Conservation (phyloP, 768 basidiomycete species). For the Tricholoma sp. region DNA sequence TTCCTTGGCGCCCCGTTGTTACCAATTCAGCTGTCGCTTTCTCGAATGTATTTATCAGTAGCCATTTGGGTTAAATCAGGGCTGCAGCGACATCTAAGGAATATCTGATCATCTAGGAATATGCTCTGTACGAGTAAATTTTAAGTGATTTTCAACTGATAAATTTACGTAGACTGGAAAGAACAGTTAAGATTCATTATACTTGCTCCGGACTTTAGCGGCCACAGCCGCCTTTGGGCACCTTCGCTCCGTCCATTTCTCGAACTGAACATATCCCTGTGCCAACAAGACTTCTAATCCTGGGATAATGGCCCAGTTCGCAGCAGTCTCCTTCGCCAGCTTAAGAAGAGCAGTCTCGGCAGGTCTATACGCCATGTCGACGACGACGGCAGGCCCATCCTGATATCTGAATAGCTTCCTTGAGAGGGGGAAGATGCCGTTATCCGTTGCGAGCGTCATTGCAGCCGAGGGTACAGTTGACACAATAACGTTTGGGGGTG, state of each 20-base stretch:
- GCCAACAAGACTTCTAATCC: slow-evolving; percentile 84
- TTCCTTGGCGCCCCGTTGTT: background rate
- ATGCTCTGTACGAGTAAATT: too few relatives aligned
- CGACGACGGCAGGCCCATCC: slow-evolving; percentile 54
- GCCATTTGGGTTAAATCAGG: background rate
- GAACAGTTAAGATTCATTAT: slow-evolving; percentile 16
- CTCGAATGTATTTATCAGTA: background rate
- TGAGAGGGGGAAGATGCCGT: slow-evolving; percentile 46
- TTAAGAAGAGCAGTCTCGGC: slow-evolving; percentile 74
- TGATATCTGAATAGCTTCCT: slow-evolving; percentile 48
- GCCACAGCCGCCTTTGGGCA: slow-evolving; percentile 49
- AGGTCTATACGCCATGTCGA: slow-evolving; percentile 96
- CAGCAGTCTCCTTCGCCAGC: slow-evolving; percentile 49
- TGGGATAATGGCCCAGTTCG: slow-evolving; percentile 64
- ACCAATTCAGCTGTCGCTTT: background rate
- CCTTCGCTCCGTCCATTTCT: slow-evolving; percentile 69
- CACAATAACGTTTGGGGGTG: slow-evolving; percentile 69
- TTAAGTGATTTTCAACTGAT: background rate
- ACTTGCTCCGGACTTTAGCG: slow-evolving; percentile 43
- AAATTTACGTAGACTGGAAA: background rate
- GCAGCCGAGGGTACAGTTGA: slow-evolving; percentile 83
- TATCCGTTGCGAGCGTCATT: slow-evolving; percentile 30
- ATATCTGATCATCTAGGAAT: background rate
- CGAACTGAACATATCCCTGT: slow-evolving; percentile 85
- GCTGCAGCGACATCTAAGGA: background rate